phyloP scores from a whole-genome alignment of 2,329 filamentous ascomycete genomes.

The Zalaria sp. region DNA sequence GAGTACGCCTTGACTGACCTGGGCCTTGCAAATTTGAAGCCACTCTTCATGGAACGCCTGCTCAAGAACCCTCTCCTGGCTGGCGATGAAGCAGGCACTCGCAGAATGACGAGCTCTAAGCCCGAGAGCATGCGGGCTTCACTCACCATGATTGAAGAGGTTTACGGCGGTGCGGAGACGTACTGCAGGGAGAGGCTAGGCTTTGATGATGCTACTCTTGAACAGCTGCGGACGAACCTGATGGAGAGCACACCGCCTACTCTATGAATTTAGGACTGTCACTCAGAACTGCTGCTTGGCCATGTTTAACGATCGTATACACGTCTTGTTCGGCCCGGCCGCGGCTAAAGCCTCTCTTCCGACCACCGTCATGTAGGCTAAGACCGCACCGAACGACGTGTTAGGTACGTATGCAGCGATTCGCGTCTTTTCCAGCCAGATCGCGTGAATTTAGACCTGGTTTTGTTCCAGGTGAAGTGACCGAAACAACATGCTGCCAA shows the following conservation, averaged over 20 bases:
- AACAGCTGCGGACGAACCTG: constrained; percentile 37
- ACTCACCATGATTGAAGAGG: constrained; percentile 40
- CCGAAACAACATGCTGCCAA: too few species aligned
- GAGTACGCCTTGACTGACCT: constrained; percentile 57
- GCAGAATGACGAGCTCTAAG: constrained; percentile 29
- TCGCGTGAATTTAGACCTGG: too few species aligned
- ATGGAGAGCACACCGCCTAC: neutral
- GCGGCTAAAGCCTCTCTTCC: too few species aligned
- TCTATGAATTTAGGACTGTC: neutral
- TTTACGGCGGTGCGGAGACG: constrained; percentile 48
- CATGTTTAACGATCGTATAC: too few species aligned
- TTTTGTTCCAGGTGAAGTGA: too few species aligned
- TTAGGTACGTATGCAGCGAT: too few species aligned
- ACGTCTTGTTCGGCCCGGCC: too few species aligned
- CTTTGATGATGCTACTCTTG: constrained; percentile 41
- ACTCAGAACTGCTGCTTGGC: too few species aligned
- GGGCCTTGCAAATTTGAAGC: constrained; percentile 35
- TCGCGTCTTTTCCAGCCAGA: too few species aligned
- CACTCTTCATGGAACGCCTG: constrained; percentile 37
- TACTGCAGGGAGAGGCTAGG: constrained; percentile 49
- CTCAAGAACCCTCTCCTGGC: constrained; percentile 36
- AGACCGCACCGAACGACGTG: too few species aligned
- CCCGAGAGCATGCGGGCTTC: constrained; percentile 38
- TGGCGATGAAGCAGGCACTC: constrained; percentile 28
- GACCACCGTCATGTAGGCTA: too few species aligned